These are phyloP conservation scores for Amphicarpaea edgeworthii DNA, from an alignment of 306 rosid genomes.

Conservation along the genomic window DNA sequence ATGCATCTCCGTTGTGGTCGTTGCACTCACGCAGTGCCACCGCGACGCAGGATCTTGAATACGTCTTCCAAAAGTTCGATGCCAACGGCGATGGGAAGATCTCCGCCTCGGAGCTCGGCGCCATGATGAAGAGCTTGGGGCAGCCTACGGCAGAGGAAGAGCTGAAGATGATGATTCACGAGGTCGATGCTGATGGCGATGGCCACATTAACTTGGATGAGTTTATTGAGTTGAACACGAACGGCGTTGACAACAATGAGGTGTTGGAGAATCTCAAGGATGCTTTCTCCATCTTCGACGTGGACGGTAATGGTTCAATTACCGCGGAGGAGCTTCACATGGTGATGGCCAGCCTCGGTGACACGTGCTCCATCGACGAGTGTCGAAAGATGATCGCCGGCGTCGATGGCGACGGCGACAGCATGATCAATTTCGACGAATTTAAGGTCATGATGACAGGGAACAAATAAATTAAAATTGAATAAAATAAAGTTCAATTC, in stretches of 20 bases:
- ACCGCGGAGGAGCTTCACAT: constrained; percentile 76
- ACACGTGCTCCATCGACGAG: constrained; percentile 68
- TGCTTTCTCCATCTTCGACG: constrained; percentile 78
- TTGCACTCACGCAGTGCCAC: too few relatives aligned
- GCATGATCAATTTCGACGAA: too few relatives aligned
- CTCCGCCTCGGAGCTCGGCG: constrained; percentile 77
- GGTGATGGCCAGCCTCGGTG: constrained; percentile 76
- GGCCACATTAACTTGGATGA: constrained; percentile 73
- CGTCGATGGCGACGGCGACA: too few relatives aligned
- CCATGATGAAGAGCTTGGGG: constrained; percentile 76
- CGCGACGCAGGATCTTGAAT: constrained; percentile 60
- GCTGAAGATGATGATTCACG: constrained; percentile 67
- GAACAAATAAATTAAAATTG: too few relatives aligned
- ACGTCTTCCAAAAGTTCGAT: constrained; percentile 82
- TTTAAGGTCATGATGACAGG: too few relatives aligned
- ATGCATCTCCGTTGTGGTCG: constrained; percentile 39
- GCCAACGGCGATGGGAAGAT: constrained; percentile 92
- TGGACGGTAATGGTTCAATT: constrained; percentile 80
- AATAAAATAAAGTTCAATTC: too few relatives aligned
- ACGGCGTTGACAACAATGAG: constrained; percentile 76
- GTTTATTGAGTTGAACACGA: constrained; percentile 78
- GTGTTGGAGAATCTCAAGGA: constrained; percentile 70
- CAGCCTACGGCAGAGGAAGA: constrained; percentile 72
- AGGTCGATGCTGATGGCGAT: constrained; percentile 86
- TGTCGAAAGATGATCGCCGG: constrained; percentile 84